Percentiles rank a stretch among this genome's conserved stretches.
Evolutionary conservation across 2,329 filamentous ascomycete species (phyloP).

Genomic region (Chaetomiaceae sp.): DNA sequence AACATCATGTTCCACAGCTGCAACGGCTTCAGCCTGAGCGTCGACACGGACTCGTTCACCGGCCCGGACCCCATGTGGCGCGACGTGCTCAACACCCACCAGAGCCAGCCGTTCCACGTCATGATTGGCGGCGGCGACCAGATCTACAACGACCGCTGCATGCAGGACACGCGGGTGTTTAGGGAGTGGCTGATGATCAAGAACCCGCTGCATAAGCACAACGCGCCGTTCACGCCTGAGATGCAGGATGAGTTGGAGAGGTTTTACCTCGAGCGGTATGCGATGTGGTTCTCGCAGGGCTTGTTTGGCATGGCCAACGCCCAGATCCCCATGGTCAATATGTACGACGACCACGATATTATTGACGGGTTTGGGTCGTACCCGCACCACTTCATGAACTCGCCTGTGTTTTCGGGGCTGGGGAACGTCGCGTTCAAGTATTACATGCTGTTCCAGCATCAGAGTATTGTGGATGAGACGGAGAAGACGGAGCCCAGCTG

Average conservation of each 20-base stretch:
- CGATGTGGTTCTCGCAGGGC: constrained; percentile 94
- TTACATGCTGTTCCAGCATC: constrained; percentile 97
- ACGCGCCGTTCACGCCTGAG: constrained; percentile 69
- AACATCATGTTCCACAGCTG: constrained; percentile 99
- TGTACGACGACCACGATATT: constrained; percentile 93
- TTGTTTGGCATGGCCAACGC: constrained; percentile 88
- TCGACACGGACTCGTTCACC: constrained; percentile 74
- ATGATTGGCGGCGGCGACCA: constrained; percentile 98
- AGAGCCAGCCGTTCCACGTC: constrained; percentile 88
- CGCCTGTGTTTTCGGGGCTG: constrained; percentile 82
- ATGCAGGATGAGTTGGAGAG: constrained; percentile 85
- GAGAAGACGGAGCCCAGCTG: constrained; percentile 85
- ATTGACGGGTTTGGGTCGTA: constrained; percentile 94
- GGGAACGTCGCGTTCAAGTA: constrained; percentile 96
- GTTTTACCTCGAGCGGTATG: constrained; percentile 86
- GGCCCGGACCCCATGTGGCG: constrained; percentile 96
- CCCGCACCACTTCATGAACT: constrained; percentile 84
- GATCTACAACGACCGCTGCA: constrained; percentile 87
- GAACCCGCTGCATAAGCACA: constrained; percentile 74
- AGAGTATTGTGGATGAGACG: constrained; percentile 77
- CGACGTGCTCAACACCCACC: constrained; percentile 88
- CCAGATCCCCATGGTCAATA: constrained; percentile 97
- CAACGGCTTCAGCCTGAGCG: constrained; percentile 85
- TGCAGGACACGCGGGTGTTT: constrained; percentile 71
- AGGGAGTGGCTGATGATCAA: constrained; percentile 78